A percentile compares a stretch with the other conserved stretches of the same genome.
Evolutionary conservation across 345 rosid genomes (phyloP).

Genomic region (Cardamine occulta): DNA sequence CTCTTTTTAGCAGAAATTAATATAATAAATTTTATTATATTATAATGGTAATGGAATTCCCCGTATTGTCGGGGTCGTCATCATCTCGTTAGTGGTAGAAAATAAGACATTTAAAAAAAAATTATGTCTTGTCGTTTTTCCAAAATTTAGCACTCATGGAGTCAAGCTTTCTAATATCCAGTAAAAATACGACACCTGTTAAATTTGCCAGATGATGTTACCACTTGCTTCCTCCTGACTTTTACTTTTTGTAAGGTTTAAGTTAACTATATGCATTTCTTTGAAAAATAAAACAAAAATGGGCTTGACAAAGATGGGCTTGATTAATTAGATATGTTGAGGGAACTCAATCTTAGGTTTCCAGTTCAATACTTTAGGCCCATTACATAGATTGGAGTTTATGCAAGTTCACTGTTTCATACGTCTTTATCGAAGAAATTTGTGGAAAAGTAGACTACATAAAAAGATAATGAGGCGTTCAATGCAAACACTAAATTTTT

Average conservation of each 20-base stretch:
- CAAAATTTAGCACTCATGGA: conserved; percentile 18
- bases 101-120: neutral
- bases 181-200: neutral
- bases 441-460: too few species aligned
- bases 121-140: conserved; percentile 7
- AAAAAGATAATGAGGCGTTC: too few species aligned
- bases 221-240: too few species aligned
- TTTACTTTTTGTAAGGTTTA: too few species aligned
- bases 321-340: neutral
- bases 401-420: neutral
- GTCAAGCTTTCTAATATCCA: conserved; percentile 9
- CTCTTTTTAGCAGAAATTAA: neutral
- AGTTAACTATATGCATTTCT: too few species aligned
- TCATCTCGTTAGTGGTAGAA: conserved; percentile 19
- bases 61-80: conserved; percentile 29
- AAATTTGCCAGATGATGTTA: neutral
- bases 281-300: too few species aligned
- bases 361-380: neutral
- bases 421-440: too few species aligned
- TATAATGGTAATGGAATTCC: conserved; percentile 31
- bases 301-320: too few species aligned
- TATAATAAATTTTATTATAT: neutral
- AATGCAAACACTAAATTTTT: too few species aligned
- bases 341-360: neutral
- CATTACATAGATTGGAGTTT: neutral